Base-by-base conservation (phyloP, 768 basidiomycete species). In the Galerina sulciceps region DNA sequence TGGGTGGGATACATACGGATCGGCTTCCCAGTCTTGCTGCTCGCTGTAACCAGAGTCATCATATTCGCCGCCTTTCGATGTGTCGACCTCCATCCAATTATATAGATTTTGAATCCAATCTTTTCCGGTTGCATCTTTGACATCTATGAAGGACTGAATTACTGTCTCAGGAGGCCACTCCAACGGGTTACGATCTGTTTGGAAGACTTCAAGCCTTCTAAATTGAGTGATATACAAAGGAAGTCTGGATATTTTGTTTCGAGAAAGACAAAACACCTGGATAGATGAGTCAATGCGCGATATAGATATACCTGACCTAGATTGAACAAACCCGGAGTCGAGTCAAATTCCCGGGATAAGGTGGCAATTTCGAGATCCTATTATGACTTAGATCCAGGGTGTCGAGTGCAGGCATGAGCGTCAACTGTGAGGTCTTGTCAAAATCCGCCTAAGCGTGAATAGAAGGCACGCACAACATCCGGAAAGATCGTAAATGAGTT, bases 351-450 rank as follows among this genome's bases (percentile, higher is more conserved):
- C 95, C 95, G 15, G 95, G 91, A 59, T 87, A 81, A 4, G 83
- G 75, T 10, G 97, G 97, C 18, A 99, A 77, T 48, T 80, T 77
- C 70, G 84, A 88, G 65, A 99, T 85, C 74, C 89, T 93, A 76
- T 99, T 99, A 63, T 92, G 87, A 63, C 93, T 95, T 42, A 99
- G 83, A 72, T 99, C 97, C 62, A 99, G 78, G 58, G 95, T 96
- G 74, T 99, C 96, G 54, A 99, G 81, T 6, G 89, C 89, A 3
- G 89, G 86, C 77, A 99, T 87, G 15, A 85, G 76, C 44, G 91
- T 93, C 43, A 97, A 80, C 95, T 96, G 60, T 14, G 45, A 46
- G 44, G 23, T 22, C 9, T 13, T n/a, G 42, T 69, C 40, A 63
- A 31, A 9, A 13, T 14, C 15, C 61, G 50, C 48, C 42, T 13